Conservation (phyloP, 2,329 filamentous ascomycete species). For the Zymoseptoria crescenta region DNA sequence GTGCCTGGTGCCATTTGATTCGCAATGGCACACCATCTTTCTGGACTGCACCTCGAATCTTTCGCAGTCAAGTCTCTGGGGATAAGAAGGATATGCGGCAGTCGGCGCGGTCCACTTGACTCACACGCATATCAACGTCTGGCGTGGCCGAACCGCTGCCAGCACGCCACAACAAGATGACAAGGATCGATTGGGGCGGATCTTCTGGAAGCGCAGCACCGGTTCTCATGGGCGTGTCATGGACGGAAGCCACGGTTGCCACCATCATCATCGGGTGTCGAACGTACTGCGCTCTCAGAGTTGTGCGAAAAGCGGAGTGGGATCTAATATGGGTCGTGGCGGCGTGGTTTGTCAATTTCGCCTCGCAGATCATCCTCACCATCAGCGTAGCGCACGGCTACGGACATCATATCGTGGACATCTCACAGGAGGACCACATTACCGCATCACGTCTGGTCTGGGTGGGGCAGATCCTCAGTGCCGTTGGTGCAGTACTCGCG, state of each 20-base stretch:
- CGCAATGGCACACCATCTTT: neutral
- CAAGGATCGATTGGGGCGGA: neutral
- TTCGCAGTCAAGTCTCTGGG: neutral
- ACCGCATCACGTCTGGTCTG: neutral
- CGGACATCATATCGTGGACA: neutral
- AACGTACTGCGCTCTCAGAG: neutral
- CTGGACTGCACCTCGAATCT: neutral
- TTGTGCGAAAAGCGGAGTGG: neutral
- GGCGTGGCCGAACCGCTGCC: neutral
- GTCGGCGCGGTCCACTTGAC: neutral
- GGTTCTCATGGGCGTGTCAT: neutral
- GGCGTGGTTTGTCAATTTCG: neutral
- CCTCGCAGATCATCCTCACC: neutral
- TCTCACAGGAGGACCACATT: neutral
- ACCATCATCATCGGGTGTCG: neutral
- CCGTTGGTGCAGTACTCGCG: neutral
- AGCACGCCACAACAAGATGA: neutral
- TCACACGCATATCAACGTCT: neutral
- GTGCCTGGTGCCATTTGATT: neutral
- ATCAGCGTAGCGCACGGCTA: neutral
- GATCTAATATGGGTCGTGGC: neutral
- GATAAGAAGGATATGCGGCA: neutral
- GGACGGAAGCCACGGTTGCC: neutral
- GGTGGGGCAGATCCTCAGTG: neutral
- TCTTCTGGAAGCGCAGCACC: neutral